Base-by-base conservation (phyloP, 1,284 basidiomycete species). In the Serendipita sp. region DNA sequence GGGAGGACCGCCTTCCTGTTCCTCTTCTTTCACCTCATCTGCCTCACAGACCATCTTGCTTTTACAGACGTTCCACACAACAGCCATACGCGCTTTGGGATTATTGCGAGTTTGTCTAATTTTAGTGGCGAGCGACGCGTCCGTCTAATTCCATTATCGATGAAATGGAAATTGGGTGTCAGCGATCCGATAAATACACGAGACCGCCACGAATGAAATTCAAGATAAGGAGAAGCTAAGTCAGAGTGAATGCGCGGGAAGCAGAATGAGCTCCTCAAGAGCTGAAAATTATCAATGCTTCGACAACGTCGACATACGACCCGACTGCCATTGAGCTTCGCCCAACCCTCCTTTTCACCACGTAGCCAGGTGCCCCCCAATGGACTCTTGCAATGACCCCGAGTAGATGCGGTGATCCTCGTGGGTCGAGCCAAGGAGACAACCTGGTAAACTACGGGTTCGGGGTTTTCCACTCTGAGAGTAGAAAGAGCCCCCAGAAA, bases 321-420 rank as follows among this genome's bases (percentile, higher is more conserved):
- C 61, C 29, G 17, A 34, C 44, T 63, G 61, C 61, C 64, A 58
- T 53, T 53, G 61, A 58, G 41, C 82, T 85, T 88, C 87, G 87
- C 86, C 89, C 87, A 82, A 87, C 87, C 87, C 86, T 88, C 88
- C 88, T 84, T 90, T 90, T 91, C 88, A 90, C 88, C 87, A 76
- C 85, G 77, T 81, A 78, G 75, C 83, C 81, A 78, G 84, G 83
- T 82, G 86, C 81, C 85, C 83, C 78, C 74, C 75, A 76, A 81
- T 78, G 80, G 75, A 78, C 80, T 79, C 75, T 75, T 80, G 79
- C 75, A 79, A 78, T 76, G 77, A 79, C 76, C 78, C 79, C 86
- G 84, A 87, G 84, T 82, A 85, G 85, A 82, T 87, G 84, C 83
- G 64, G 78, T 72, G 74, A 75, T 74, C 82, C 77, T 73, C 79